These are phyloP conservation scores for Komagataella pseudopastoris DNA, from an alignment of 805 yeast genomes.

Conservation along the genomic window DNA sequence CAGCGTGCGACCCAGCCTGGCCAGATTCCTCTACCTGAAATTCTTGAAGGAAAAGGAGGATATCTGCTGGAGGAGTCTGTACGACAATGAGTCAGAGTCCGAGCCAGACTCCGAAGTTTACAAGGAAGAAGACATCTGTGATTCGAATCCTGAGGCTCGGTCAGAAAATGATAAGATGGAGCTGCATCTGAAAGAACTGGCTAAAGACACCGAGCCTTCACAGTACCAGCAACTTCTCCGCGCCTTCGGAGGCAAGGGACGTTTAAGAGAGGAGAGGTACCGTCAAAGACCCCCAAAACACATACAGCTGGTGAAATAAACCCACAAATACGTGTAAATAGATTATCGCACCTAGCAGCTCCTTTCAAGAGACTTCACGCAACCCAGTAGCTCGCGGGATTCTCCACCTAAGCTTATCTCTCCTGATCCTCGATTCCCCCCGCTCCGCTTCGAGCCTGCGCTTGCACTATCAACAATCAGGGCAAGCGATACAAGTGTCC, in stretches of 20 bases:
- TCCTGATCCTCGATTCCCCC: background rate
- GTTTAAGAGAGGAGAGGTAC: background rate
- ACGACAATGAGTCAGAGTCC: background rate
- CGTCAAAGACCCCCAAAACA: background rate
- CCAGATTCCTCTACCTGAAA: conserved; percentile 1
- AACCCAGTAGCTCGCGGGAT: background rate
- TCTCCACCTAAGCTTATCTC: background rate
- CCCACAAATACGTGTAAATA: background rate
- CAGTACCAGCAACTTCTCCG: background rate
- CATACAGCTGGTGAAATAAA: background rate
- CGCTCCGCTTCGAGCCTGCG: background rate
- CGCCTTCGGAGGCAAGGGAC: background rate
- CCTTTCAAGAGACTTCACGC: background rate
- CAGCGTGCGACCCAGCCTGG: background rate
- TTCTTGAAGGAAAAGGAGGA: conserved; percentile 3
- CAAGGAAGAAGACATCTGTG: background rate
- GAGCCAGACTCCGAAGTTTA: background rate
- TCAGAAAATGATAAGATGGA: background rate
- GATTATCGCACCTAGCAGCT: background rate
- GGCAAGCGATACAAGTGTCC: background rate
- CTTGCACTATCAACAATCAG: background rate
- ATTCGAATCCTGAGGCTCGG: background rate
- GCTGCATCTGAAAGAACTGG: background rate
- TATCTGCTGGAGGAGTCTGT: conserved; percentile 1
- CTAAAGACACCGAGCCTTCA: background rate